Conservation (phyloP, 2,329 filamentous ascomycete species). For the Epichloe festucae region DNA sequence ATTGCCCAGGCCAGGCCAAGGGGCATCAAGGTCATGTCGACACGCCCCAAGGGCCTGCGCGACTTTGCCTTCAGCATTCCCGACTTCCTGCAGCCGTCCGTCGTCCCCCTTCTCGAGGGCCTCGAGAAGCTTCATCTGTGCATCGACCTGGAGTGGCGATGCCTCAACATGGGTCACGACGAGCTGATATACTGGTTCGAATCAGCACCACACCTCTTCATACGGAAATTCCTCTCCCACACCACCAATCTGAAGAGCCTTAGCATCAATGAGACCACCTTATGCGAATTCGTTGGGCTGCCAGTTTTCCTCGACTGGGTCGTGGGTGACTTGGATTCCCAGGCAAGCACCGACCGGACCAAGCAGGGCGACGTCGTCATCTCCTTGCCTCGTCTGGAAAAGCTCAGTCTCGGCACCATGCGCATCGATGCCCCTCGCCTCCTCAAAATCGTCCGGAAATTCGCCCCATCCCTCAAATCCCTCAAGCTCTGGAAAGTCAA, state of each 20-base stretch:
- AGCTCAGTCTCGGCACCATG: conserved; percentile 31
- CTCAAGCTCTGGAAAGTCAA: conserved; percentile 18
- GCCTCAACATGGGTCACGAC: too few species aligned
- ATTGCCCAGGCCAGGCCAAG: conserved; percentile 23
- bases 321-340: background rate
- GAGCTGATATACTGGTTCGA: too few species aligned
- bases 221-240: conserved; percentile 14
- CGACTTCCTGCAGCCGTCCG: conserved; percentile 19
- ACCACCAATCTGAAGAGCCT: conserved; percentile 33
- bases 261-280: conserved; percentile 4
- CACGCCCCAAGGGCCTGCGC: conserved; percentile 17
- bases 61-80: conserved; percentile 35
- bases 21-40: conserved; percentile 35
- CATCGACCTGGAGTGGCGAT: conserved; percentile 12
- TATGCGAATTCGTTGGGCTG: too few species aligned
- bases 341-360: background rate
- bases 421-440: conserved; percentile 17
- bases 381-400: conserved; percentile 23
- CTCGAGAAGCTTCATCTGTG: conserved; percentile 34
- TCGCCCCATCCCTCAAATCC: conserved; percentile 27
- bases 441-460: conserved; percentile 25
- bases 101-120: conserved; percentile 29
- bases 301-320: conserved; percentile 6
- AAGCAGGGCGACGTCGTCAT: conserved; percentile 8
- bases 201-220: too few species aligned